Evolutionary conservation across 2,329 filamentous ascomycete species (phyloP).

Genomic region (Diaporthe nobilis): DNA sequence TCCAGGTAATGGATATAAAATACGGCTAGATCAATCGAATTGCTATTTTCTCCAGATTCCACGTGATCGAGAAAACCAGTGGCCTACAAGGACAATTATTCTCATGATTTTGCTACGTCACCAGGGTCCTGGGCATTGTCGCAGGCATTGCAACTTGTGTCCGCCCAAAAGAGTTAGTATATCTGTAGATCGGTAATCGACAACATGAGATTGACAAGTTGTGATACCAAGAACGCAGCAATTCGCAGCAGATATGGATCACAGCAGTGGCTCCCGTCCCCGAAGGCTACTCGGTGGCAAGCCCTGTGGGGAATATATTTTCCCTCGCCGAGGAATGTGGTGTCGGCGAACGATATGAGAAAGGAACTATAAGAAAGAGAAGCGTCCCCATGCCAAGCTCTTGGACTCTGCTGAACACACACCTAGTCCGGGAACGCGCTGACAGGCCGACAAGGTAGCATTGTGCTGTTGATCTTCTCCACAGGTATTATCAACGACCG

Average conservation of each 20-base stretch:
- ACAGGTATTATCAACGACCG: slow-evolving; percentile 21
- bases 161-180: too few species aligned
- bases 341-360: neutral
- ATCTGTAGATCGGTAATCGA: neutral
- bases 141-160: too few species aligned
- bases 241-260: too few species aligned
- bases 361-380: neutral
- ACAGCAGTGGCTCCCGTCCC: neutral
- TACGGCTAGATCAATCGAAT: too few species aligned
- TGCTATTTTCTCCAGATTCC: too few species aligned
- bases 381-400: neutral
- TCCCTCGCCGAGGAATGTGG: neutral
- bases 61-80: too few species aligned
- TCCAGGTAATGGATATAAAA: too few species aligned
- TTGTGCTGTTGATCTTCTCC: slow-evolving; percentile 3
- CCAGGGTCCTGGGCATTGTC: too few species aligned
- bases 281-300: neutral
- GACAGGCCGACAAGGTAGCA: slow-evolving; percentile 23
- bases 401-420: neutral
- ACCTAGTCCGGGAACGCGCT: neutral
- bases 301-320: neutral
- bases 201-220: neutral
- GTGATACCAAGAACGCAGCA: too few species aligned
- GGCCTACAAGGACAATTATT: too few species aligned
- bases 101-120: too few species aligned